Evolutionary conservation across 129 eudicot species (phyloP), one percentile per base, ranked within the genome.

Genomic region (Pseudognaphalium luteoalbum): DNA sequence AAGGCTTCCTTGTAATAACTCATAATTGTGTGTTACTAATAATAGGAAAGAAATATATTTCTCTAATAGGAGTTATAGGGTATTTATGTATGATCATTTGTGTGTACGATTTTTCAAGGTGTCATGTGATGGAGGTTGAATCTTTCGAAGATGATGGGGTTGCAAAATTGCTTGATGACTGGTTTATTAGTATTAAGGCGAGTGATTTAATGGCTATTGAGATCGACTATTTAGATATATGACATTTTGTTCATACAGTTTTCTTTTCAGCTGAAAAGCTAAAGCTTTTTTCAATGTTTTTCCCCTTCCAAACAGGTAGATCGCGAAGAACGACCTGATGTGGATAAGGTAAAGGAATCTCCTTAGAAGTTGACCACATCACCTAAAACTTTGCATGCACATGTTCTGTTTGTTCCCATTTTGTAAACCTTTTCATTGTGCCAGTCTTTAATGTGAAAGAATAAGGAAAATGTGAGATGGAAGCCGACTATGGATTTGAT

Each of bases 81-180:
- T 22, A 59, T 29, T 34, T 21, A 17, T 60, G 68, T 20, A 54
- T 75, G 66, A 44, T 74, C 41, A 35, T 76, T 47, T 71, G 34
- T 6, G 64, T 70, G 47, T 78, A 21, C 19, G 22, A 51, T 62
- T 72, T 65, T 63, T 68, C 62, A 61, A 93, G 98, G 98, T 93
- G 98, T 84, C 98, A 93, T 88, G 98, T 93, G 32, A 93, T 93
- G 98, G 98, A 93, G 83, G 97, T 93, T 73, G 98, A 93, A 78
- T 93, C 98, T 51, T 93, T 93, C 64, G 98, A 93, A 89, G 73
- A 86, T 70, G 97, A 93, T 30, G 96, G 76, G 74, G 91, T 88
- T 68, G 97, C 97, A 0, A 93, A 87, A 71, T 69, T 93, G 86
- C 96, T 93, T 15, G 91, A 90, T 82, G 98, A 90, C 68, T 86